Base-by-base conservation (phyloP, 2,329 filamentous ascomycete species). In the Alternaria rosae region DNA sequence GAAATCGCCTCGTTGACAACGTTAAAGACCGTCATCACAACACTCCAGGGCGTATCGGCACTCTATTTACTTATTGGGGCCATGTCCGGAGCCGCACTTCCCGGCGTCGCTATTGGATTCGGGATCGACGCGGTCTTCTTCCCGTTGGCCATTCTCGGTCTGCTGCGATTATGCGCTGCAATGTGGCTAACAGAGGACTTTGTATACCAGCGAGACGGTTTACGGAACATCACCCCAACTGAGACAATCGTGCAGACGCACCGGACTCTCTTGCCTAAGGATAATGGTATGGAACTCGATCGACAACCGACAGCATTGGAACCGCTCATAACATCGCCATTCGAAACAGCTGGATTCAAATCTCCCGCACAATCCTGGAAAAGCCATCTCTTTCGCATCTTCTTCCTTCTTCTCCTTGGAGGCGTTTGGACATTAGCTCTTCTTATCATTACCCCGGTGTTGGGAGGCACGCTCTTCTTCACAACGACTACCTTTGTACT, bases 101-200 rank as follows among this genome's bases (percentile, higher is more conserved):
- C 28, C 54, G 12, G 26, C 4, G 28, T 10, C 21, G 32, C n/a
- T 12, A 28, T 57, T 7, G 20, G 38, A 2, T 53, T 61, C 6
- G 57, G 38, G 1, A 25, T 64, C 12, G 61, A 57, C 21, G 54
- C 43, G 2, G 11, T 68, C 6, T 69, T 69, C 42, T 62, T 53
- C 41, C 62, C 64, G 13, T 35, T 70, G 10, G 52, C 65, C 3
- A 53, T 70, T 7, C 20, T 70, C 0, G 67, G 65, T 6, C 58
- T 67, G 15, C 26, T 68, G 11, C 58, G 65, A 15, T 54, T 71
- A 20, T 62, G 45, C 21, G 65, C 65, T 11, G 65, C 59, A 0
- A 42, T 32, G 3, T 71, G 67, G 68, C 53, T 70, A 8, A 56
- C 62, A 4, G 65, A 71, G 8, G 65, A 70, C 35, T 64, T 59